phyloP scores from a whole-genome alignment of 306 rosid species.

The Cotoneaster glaucophyllus region DNA sequence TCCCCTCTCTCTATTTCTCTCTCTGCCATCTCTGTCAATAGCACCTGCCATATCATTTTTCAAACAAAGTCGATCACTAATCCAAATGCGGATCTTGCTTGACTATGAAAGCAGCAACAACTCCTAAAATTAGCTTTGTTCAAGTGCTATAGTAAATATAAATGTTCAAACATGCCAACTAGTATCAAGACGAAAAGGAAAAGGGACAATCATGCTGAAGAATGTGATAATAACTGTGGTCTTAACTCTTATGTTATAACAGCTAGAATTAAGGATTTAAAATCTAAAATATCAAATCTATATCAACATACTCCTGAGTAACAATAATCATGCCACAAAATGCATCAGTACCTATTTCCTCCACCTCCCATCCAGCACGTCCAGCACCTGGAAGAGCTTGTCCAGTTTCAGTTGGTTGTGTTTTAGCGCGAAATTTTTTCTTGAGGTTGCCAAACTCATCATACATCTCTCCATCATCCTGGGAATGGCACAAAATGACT shows the following conservation, averaged over 20 bases:
- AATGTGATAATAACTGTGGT: not conserved
- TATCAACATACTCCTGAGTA: not conserved
- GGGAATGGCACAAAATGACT: conserved; percentile 12
- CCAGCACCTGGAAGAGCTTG: conserved; percentile 84
- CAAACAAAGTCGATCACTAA: conserved; percentile 11
- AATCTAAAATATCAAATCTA: not conserved
- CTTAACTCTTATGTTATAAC: not conserved
- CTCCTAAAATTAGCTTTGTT: not conserved
- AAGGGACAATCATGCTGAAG: not conserved
- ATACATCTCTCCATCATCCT: conserved; percentile 98
- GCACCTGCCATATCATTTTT: conserved; percentile 46
- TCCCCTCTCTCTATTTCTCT: conserved; percentile 76
- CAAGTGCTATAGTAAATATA: not conserved
- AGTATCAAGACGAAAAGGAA: not conserved
- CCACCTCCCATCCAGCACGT: conserved; percentile 99
- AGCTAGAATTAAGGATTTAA: not conserved
- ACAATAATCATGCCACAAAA: not conserved
- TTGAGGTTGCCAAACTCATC: conserved; percentile 98
- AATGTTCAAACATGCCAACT: not conserved
- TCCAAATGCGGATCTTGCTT: not conserved
- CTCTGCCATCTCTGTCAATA: conserved; percentile 62
- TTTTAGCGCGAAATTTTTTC: conserved; percentile 91
- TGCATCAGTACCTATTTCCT: conserved; percentile 67
- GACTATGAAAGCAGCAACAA: not conserved
- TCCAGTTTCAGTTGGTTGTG: conserved; percentile 79